Evolutionary conservation across 139 green algal genomes (phyloP), one percentile per base, ranked within the genome.

Genomic region (Chlamydomonas incerta): DNA sequence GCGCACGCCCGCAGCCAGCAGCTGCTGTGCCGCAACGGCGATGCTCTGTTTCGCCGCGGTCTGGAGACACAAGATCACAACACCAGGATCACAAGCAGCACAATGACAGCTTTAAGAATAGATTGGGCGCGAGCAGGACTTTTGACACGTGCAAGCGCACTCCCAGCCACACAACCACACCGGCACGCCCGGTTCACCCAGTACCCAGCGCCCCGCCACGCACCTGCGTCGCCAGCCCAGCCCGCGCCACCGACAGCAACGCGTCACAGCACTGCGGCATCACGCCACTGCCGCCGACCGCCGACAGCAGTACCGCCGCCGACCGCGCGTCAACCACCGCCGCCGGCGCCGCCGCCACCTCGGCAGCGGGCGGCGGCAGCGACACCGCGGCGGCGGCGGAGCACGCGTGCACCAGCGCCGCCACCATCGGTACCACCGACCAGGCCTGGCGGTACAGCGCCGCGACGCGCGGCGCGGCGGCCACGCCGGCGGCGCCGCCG

Each of bases 361-460:
- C 46, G 23, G 47, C 2, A 13, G 50, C 31, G 0, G 63, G 10
- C 77, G 63, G 79, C 77, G 58, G 29, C 46, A 84, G 65, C 47
- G 77, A 84, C 41, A 28, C 65, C 50, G n/a, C 65, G 24, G 66
- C 66, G 33, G 66, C 18, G n/a, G 46, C 65, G 26, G 46, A 20
- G n/a, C 35, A 2, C 18, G 79, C 23, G 34, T 85, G 79, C 66
- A 23, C 63, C 11, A 85, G 47, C n/a, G 66, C 79, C 50, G 79
- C 79, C n/a, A 21, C 47, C 79, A 47, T 47, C 65, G 79, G 79
- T n/a, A 85, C 66, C n/a, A 68, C 4, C 2, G 79, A 76, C 79
- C 79, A 85, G n/a, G 60, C 21, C 79, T 85, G 79, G 2, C 66
- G 66, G 31, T 31, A 75, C 31, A 85, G 46, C 66, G 79, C 66